Evolutionary conservation across 257 asterid species (phyloP), one percentile per base, ranked within the genome.

Genomic region (Plantago ovata): DNA sequence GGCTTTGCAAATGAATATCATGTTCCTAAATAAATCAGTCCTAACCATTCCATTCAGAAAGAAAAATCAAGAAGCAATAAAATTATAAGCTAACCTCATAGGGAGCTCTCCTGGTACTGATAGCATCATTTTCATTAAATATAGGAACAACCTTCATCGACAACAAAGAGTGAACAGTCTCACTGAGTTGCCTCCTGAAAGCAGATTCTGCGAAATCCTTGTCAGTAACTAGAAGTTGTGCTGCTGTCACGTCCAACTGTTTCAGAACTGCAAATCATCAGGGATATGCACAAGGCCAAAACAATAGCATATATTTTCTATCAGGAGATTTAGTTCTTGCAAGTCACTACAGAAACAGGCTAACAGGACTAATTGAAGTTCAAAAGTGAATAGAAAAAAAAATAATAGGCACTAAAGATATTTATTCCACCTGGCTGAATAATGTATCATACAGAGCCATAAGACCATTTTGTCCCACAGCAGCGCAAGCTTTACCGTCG

Each of bases 401-500:
- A 9, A 44, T 41, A 45, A 23, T 21, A 50, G 38, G n/a, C 13
- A 45, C 36, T 23, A 43, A 21, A n/a, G n/a, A 12, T 9, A 51
- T 33, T 33, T 23, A 21, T n/a, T 21, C 72, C 63, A 91, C 99
- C 99, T 93, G 96, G 75, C 94, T 86, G 81, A 93, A 93, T 70
- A 93, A 78, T 40, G 86, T 80, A 66, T 93, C 99, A 66, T 93
- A 93, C 46, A 89, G 80, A 69, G 99, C 94, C 97, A 93, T 84
- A 60, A 93, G 96, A 63, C 96, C 95, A 67, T 89, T 93, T 76
- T 93, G 99, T 52, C 99, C 99, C 50, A 93, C 97, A 52, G 95
- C 99, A 3, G 99, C 97, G 72, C 99, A 93, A 60, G 96, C 97
- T 78, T 93, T 93, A 68, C 99, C 99, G 48, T 86, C 97, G 66